A percentile compares a stretch with the other conserved stretches of the same genome.
Conservation (phyloP, 2,329 filamentous ascomycete genomes). For the Colletotrichum nymphaeae region DNA sequence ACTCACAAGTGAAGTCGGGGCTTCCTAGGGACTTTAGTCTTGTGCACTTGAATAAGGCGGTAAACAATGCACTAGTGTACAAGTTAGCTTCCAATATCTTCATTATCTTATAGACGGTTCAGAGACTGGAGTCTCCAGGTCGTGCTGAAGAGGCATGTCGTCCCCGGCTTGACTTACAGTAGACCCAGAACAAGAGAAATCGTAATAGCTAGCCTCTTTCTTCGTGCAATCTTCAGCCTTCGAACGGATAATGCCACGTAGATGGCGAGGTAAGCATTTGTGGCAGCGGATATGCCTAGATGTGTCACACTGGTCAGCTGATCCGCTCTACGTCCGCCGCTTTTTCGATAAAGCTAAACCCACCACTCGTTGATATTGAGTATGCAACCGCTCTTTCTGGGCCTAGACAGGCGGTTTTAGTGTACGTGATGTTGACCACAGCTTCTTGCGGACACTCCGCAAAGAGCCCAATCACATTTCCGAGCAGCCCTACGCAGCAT, state of each 20-base stretch:
- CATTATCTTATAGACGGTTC: no score
- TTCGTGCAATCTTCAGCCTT: conserved; percentile 48
- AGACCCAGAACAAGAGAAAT: conserved; percentile 48
- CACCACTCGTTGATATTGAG: conserved; percentile 53
- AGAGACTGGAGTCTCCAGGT: no score
- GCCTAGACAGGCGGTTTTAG: conserved; percentile 49
- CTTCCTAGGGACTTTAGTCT: conserved; percentile 44
- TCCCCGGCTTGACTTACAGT: conserved; percentile 7
- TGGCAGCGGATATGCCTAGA: conserved; percentile 25
- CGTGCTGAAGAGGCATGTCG: no score
- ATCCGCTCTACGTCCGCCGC: rapidly evolving
- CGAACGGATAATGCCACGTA: conserved; percentile 52
- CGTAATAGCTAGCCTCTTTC: conserved; percentile 52
- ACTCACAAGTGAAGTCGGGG: conserved; percentile 42
- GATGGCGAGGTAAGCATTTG: conserved; percentile 53
- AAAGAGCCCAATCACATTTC: conserved; percentile 53
- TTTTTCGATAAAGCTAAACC: neutral
- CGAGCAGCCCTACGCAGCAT: conserved; percentile 44
- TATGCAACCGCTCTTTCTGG: conserved; percentile 50
- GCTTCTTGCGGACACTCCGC: conserved; percentile 52
- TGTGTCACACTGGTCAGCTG: neutral
- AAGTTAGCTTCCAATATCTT: no score
- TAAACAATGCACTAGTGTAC: conserved; percentile 36
- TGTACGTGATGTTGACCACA: conserved; percentile 51
- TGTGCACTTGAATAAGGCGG: conserved; percentile 48